Evolutionary conservation across 2,329 filamentous ascomycete genomes (phyloP), one percentile per base, ranked within the genome.

Genomic region (Elsinoe perseae): DNA sequence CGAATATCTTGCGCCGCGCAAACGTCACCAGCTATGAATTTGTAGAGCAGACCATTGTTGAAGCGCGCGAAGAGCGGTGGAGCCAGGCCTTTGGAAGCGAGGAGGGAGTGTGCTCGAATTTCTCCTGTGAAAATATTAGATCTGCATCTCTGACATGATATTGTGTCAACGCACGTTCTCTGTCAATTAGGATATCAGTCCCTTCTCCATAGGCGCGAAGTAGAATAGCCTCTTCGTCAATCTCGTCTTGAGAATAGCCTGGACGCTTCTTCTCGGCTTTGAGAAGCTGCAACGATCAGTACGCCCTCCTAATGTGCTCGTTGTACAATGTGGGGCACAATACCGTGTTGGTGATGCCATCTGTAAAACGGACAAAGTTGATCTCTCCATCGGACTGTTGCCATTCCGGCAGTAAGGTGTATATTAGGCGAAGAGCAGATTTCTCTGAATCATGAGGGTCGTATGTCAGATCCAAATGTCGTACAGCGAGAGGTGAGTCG

Each of bases 341-440:
- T 73, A 83, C 80, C 62, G 91, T 97, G 73, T 98, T 98, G 63
- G 93, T 98, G 74, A 97, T 98, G 68, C 93, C 93, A 67, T 98
- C 93, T 36, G 90, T 98, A 76, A 97, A 98, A 61, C 87, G 85
- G 63, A 89, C 80, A 68, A 97, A 89, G 66, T 93, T 84, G 64
- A 98, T 80, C 42, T 85, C 81, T 57, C 87, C 86, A 61, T 84
- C 82, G 32, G 80, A 76, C 48, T 80, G 79, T n/a, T 62, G 56
- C 93, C 93, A 98, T 64, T 95, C 83, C 9, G 91, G 91, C 58
- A 85, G 81, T 60, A 96, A 77, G 25, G 87, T 81, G 63, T 89
- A 77, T 65, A 96, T 84, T 61, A 98, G 82, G 61, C 81, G 80
- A 60, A 87, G 77, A 54, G 91, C 92, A 18, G 92, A 95, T 57